Conservation (phyloP, 164 flowering plant species). For the Protea cynaroides region DNA sequence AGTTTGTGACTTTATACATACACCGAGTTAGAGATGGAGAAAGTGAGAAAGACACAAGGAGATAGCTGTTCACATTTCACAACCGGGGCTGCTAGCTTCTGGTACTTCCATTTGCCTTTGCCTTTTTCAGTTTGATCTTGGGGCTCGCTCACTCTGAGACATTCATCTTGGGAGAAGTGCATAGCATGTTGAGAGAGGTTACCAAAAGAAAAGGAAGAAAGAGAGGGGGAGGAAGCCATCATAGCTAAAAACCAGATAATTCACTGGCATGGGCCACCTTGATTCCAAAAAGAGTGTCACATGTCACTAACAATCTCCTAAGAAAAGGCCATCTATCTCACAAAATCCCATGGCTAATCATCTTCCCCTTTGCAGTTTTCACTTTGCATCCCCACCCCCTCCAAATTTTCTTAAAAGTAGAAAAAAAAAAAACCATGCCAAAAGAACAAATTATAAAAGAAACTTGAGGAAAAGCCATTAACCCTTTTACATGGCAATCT, state of each 20-base stretch:
- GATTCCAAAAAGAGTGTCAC: slow-evolving; percentile 39
- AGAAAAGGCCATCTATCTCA: slow-evolving; percentile 22
- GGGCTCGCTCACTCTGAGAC: neutral
- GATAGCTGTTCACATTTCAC: neutral
- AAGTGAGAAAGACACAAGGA: neutral
- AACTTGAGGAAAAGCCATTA: too few species aligned
- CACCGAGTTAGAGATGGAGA: neutral
- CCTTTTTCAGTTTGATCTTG: neutral
- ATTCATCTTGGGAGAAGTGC: neutral
- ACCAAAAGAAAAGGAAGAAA: slow-evolving; percentile 10
- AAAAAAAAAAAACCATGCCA: neutral
- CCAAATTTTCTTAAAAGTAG: neutral
- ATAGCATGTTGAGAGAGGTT: neutral
- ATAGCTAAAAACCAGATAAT: slow-evolving; percentile 46
- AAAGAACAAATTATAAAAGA: neutral
- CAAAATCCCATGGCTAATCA: slow-evolving; percentile 32
- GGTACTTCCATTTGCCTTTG: neutral
- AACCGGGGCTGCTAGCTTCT: neutral
- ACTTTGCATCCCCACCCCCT: neutral
- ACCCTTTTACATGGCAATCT: neutral
- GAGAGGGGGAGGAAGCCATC: slow-evolving; percentile 25
- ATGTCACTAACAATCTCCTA: slow-evolving; percentile 32
- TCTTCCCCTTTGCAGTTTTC: slow-evolving; percentile 18
- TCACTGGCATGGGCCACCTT: slow-evolving; percentile 59
- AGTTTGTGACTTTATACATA: neutral